Evolutionary conservation across 345 rosid species (phyloP), one percentile per base, ranked within the genome.

Genomic region (Gossypium herbaceum): DNA sequence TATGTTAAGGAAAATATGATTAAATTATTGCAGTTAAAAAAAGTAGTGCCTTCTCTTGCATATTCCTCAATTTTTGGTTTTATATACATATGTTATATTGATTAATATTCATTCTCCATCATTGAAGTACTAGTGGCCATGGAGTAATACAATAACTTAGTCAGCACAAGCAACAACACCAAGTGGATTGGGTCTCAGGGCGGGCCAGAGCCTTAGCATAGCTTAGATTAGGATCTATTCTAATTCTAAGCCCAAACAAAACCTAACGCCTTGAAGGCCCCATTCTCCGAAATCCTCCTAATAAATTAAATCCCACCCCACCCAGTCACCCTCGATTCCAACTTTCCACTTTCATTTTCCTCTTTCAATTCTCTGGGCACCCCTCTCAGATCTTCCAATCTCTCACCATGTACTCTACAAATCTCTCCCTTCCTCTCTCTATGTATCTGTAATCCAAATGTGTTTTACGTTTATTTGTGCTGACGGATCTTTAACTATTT

Each of bases 361-460:
- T 57, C 29, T 57, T 57, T 67, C 4, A 0, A 3, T 29, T 12
- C 22, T 60, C 20, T 50, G 74, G 73, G 73, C 80, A 69, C 62
- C 74, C 15, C 70, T 39, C 47, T 7, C 61, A n/a, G 0, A 5
- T 24, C 7, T 20, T 56, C 64, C 52, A 52, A 4, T 63, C 11
- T 20, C 19, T 34, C 61, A 9, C 25, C 60, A 19, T 67, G 79
- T 79, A 79, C 39, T 12, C n/a, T 25, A 12, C 64, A 60, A 34
- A 17, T 64, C 52, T 7, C n/a, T 47, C 6, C 60, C 25, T 13
- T 12, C n/a, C 7, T 1, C 24, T 41, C 5, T 34, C 15, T 58
- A 5, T 57, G 41, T 24, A 48, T 24, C 4, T 7, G 13, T 6
- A 12, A 13, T 60, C 27, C 20, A 44, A 7, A 13, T 15, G 2